Evolutionary conservation across 2,329 filamentous ascomycete species (phyloP).

Genomic region (Mycogone perniciosa): DNA sequence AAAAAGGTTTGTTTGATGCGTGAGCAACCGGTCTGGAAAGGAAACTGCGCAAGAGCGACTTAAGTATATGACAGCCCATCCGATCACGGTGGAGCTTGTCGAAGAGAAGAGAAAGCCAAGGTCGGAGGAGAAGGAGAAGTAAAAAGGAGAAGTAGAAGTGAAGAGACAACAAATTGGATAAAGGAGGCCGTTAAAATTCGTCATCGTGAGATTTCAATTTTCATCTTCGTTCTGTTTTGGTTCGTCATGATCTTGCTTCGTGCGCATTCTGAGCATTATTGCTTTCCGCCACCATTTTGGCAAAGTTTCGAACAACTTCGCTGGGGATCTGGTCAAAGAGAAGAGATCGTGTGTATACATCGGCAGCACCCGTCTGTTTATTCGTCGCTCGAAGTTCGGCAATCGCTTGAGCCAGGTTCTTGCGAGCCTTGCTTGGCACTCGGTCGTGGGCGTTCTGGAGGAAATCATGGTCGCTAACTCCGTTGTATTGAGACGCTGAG

Average conservation of each 20-base stretch:
- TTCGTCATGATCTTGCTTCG: conserved; percentile 35
- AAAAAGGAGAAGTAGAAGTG: conserved; percentile 21
- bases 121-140: too few relatives aligned
- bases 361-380: conserved; percentile 65
- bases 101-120: conserved; percentile 10
- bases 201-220: conserved; percentile 31
- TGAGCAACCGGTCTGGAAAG: conserved; percentile 42
- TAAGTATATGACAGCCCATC: conserved; percentile 25
- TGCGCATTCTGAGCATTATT: conserved; percentile 43
- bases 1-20: conserved; percentile 36
- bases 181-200: conserved; percentile 21
- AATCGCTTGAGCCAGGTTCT: conserved; percentile 74
- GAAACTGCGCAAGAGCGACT: conserved; percentile 27
- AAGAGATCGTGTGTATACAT: conserved; percentile 87
- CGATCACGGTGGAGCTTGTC: conserved; percentile 11
- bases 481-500: conserved; percentile 81
- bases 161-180: conserved; percentile 13
- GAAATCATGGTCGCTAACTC: conserved; percentile 62
- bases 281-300: conserved; percentile 79
- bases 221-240: conserved; percentile 28
- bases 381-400: conserved; percentile 66
- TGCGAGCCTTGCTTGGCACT: conserved; percentile 56
- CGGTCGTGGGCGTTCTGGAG: conserved; percentile 49
- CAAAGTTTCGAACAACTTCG: conserved; percentile 89
- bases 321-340: conserved; percentile 91